Evolutionary conservation across 345 rosid species (phyloP).

Genomic region (Psidium friedrichsthalianum): DNA sequence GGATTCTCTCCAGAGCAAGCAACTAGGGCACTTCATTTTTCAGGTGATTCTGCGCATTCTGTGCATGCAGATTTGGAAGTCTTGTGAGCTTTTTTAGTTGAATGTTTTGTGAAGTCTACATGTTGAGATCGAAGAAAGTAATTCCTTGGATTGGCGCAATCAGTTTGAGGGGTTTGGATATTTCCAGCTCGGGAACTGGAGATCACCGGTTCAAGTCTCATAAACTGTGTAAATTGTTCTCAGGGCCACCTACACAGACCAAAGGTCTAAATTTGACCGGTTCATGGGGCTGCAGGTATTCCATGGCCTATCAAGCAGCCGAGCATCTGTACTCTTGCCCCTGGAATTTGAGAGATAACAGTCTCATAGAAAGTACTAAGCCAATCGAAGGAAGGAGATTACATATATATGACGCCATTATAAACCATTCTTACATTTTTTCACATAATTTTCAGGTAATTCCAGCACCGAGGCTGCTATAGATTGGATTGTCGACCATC

Average conservation of each 20-base stretch:
- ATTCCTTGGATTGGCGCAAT: background rate
- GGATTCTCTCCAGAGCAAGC: conserved; percentile 57
- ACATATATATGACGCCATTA: background rate
- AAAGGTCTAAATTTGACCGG: background rate
- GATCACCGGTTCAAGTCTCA: background rate
- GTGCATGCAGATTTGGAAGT: background rate
- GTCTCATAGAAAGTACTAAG: background rate
- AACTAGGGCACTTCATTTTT: conserved; percentile 51
- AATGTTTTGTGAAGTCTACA: background rate
- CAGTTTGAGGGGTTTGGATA: background rate
- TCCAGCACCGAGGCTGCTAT: conserved; percentile 49
- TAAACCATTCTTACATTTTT: background rate
- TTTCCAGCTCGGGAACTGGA: background rate
- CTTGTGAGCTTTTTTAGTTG: background rate
- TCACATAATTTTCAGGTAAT: conserved; percentile 34
- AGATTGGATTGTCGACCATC: conserved; percentile 75
- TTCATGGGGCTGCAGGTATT: background rate
- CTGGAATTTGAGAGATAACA: background rate
- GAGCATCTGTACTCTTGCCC: background rate
- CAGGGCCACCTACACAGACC: background rate
- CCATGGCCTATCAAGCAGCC: background rate
- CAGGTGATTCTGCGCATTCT: conserved; percentile 25
- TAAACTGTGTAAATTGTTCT: background rate
- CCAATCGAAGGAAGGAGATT: background rate
- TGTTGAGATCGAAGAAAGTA: background rate